phyloP scores from a whole-genome alignment of 257 asterid genomes.

The Prunella vulgaris region DNA sequence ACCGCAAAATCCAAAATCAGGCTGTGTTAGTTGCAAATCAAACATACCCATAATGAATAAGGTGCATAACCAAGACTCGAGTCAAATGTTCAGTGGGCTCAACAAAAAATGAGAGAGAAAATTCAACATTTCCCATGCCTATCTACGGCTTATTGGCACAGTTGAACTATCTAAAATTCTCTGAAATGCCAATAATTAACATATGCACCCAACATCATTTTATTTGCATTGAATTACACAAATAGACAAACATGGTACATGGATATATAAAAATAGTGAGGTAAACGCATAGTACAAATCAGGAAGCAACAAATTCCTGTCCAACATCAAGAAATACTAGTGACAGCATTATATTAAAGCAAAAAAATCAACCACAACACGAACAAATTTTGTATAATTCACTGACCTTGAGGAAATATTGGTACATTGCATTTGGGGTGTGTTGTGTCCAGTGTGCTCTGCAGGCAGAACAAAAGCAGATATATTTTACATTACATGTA shows the following conservation, averaged over 20 bases:
- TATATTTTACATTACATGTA: not conserved
- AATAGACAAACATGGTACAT: not conserved
- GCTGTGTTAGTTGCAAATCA: not conserved
- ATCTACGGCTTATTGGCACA: not conserved
- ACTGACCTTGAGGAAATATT: conserved; percentile 89
- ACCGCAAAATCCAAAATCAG: not conserved
- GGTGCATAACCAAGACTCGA: not conserved
- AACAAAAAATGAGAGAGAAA: not conserved
- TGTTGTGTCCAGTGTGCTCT: conserved; percentile 82
- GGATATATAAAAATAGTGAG: not conserved
- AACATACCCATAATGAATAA: not conserved
- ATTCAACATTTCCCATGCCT: not conserved
- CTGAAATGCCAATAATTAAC: not conserved
- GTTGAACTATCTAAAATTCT: not conserved
- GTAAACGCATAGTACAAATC: not conserved
- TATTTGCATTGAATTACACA: not conserved
- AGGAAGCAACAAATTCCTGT: not conserved
- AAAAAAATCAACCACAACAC: not conserved
- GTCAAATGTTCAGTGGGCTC: not conserved
- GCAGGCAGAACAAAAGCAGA: conserved; percentile 30
- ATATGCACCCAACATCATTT: not conserved
- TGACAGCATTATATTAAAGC: not conserved
- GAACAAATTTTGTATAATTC: not conserved
- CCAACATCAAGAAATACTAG: not conserved
- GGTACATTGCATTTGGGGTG: conserved; percentile 83